These are phyloP conservation scores for Afroboletus lepidellus DNA, from an alignment of 1,284 basidiomycete genomes.

Conservation along the genomic window DNA sequence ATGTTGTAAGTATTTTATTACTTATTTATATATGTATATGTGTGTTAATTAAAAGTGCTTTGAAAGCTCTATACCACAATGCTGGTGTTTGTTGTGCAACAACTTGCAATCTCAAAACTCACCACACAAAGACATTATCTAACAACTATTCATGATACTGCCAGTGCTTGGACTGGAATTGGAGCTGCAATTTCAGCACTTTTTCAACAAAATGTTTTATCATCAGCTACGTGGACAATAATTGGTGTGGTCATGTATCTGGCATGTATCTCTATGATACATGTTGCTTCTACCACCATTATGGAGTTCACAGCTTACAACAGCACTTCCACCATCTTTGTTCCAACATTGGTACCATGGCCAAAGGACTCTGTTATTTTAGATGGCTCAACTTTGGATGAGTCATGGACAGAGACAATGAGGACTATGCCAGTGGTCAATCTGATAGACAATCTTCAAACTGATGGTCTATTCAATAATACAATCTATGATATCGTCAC, in stretches of 20 bases:
- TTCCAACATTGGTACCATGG: neutral
- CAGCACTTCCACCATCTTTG: neutral
- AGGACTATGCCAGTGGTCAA: neutral
- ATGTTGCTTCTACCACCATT: neutral
- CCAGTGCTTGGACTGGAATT: constrained; percentile 11
- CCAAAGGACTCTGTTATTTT: neutral
- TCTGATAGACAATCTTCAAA: neutral
- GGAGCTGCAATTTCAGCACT: constrained; percentile 1
- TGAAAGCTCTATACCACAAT: constrained; percentile 11
- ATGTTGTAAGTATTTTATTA: neutral
- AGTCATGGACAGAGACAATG: neutral
- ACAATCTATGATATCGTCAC: constrained; percentile 1
- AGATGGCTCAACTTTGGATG: neutral
- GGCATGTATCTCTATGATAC: neutral
- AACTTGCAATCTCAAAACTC: constrained; percentile 4
- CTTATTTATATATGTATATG: neutral
- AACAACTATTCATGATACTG: constrained; percentile 10
- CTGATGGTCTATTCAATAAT: constrained; percentile 6
- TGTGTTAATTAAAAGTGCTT: neutral
- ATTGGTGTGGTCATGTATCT: neutral
- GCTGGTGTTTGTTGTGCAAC: constrained; percentile 6
- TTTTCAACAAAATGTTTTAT: neutral
- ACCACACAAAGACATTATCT: neutral
- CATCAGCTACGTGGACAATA: neutral
- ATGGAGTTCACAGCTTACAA: neutral